phyloP scores from a whole-genome alignment of 805 yeast genomes.

The Candida mattraensis region DNA sequence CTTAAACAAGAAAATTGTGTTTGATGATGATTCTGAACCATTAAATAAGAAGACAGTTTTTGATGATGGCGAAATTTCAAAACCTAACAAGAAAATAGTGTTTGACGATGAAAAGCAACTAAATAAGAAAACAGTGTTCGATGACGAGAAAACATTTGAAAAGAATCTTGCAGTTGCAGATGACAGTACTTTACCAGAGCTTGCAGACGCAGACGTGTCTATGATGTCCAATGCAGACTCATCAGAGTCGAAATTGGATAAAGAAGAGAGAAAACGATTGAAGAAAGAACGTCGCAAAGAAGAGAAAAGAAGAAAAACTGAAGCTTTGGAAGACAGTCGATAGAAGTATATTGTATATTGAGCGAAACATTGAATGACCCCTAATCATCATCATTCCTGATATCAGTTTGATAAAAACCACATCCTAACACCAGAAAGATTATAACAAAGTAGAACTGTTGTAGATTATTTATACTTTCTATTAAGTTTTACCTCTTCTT shows the following conservation, averaged over 20 bases:
- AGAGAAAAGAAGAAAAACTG: constrained; percentile 21
- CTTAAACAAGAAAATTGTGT: constrained; percentile 23
- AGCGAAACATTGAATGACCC: no score
- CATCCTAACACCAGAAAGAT: not conserved
- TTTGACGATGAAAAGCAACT: constrained; percentile 15
- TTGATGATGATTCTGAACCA: constrained; percentile 15
- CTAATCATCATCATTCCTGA: constrained; percentile 4
- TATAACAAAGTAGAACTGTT: constrained; percentile 1
- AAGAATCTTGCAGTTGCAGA: constrained; percentile 3
- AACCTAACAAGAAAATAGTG: constrained; percentile 20
- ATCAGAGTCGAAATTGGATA: constrained; percentile 9
- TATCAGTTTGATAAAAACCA: not conserved
- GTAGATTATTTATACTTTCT: not conserved
- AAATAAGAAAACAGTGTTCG: constrained; percentile 15
- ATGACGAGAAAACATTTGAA: constrained; percentile 5
- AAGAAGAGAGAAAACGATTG: constrained; percentile 23
- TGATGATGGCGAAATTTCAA: constrained; percentile 12
- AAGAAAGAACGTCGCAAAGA: constrained; percentile 24
- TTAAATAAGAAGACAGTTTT: constrained; percentile 19
- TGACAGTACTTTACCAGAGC: not conserved
- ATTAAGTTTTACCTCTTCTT: not conserved
- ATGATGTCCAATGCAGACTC: no score
- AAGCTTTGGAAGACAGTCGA: constrained; percentile 1
- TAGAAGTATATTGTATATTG: no score
- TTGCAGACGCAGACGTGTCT: no score